Base-by-base conservation (phyloP, 2,329 filamentous ascomycete genomes). In the Podosphaera xanthii region DNA sequence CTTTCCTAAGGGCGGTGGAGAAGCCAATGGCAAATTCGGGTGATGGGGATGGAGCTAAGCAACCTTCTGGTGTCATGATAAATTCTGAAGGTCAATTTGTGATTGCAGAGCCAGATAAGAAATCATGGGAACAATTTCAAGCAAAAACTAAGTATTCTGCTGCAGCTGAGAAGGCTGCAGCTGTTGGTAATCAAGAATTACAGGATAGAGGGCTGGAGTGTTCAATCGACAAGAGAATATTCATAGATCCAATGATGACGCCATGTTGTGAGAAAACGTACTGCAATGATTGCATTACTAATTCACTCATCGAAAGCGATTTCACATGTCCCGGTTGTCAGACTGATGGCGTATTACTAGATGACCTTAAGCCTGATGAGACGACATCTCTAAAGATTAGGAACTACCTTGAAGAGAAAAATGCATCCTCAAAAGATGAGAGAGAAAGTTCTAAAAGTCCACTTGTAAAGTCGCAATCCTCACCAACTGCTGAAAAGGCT, bases 221-320 rank as follows among this genome's bases (percentile, higher is more conserved):
- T 77, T 80, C 89, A 64, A 86, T 97, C 77, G 92, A 97, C 82
- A 94, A 94, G 75, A 90, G 87, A 73, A 84, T 95, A 80, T 96
- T 97, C 75, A 84, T 94, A 82, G 88, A 96, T 72, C 91, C 92
- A 79, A 92, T 94, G 79, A 94, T 95, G 81, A 97, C 92, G 70
- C 91, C 92, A 65, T 98, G 92, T 80, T 98, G 92, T 78, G 81
- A 86, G 75, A 94, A 86, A 80, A 96, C 90, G 70, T 98, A 94
- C 78, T 98, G 92, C 79, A 92, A 92, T 81, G 89, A 96, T 72
- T 98, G 92, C 84, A 96, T 98, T 74, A 94, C 92, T 71, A 95
- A 95, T 80, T 87, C 90, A 73, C 83, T 98, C 73, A 91, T 96
- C 74, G 90, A 97, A 77, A 92, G 86, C 80, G 92, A 98, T 78